phyloP scores from a whole-genome alignment of 306 rosid genomes.

The Pyrus betulifolia region DNA sequence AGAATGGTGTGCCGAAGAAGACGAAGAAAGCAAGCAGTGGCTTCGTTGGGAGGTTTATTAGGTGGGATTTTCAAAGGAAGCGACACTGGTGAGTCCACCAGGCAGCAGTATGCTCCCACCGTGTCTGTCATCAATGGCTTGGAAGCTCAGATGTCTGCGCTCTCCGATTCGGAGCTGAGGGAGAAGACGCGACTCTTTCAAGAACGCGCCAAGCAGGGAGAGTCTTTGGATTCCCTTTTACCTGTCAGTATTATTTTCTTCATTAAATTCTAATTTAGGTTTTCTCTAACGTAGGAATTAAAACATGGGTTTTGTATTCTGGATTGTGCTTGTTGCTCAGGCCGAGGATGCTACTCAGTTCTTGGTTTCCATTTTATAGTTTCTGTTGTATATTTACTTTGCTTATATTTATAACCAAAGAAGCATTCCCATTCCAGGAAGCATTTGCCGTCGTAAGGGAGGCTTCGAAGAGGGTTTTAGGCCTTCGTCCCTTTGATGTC shows the following conservation, averaged over 20 bases:
- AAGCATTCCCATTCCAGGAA: constrained; percentile 42
- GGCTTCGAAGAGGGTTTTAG: constrained; percentile 85
- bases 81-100: constrained; percentile 80
- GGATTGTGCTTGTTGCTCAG: not conserved
- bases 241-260: constrained; percentile 38
- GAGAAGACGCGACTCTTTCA: constrained; percentile 51
- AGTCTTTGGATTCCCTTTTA: constrained; percentile 76
- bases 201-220: constrained; percentile 64
- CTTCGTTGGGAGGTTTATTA: constrained; percentile 76
- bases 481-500: constrained; percentile 95
- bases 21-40: constrained; percentile 29
- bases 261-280: not conserved
- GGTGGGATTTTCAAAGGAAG: constrained; percentile 76
- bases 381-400: not conserved
- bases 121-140: constrained; percentile 51
- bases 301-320: not conserved
- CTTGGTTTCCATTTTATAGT: not conserved
- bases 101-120: constrained; percentile 66
- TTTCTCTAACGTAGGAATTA: not conserved
- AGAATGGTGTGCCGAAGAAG: not conserved
- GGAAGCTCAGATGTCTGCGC: constrained; percentile 55
- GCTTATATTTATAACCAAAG: not conserved
- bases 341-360: not conserved
- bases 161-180: constrained; percentile 80
- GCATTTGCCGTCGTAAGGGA: constrained; percentile 94